Conservation (phyloP, 306 rosid genomes). For the Inga oerstediana region DNA sequence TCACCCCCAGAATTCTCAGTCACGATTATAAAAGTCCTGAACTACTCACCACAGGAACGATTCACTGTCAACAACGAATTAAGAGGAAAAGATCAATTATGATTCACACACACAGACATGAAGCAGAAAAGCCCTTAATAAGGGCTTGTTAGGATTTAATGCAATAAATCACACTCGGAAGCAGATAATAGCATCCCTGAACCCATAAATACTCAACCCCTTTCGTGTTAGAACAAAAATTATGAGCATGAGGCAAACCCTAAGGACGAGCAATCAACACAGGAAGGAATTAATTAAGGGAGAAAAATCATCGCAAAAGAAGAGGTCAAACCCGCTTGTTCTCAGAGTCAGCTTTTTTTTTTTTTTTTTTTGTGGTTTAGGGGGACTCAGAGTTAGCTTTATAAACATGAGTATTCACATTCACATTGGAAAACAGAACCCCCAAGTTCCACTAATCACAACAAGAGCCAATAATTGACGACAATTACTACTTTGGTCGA, state of each 20-base stretch:
- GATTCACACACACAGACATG: background rate
- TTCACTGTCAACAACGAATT: constrained; percentile 34
- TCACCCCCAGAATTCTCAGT: constrained; percentile 33
- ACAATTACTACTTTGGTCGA: constrained; percentile 19
- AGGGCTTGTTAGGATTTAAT: constrained; percentile 19
- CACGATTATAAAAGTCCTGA: constrained; percentile 7
- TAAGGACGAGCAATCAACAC: constrained; percentile 27
- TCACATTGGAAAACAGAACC: constrained; percentile 44
- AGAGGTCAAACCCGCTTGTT: constrained; percentile 47
- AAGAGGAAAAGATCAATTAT: constrained; percentile 2
- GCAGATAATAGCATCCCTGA: background rate
- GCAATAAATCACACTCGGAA: constrained; percentile 20
- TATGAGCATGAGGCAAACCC: constrained; percentile 30
- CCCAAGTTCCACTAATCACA: constrained; percentile 17
- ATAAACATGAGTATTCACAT: constrained; percentile 33
- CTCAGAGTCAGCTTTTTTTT: background rate
- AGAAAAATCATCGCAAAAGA: background rate
- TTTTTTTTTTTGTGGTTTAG: too few species aligned
- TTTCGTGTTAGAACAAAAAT: constrained; percentile 33
- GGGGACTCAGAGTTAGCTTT: constrained; percentile 23
- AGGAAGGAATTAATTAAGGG: background rate
- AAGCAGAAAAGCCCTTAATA: constrained; percentile 30
- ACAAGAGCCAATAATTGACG: constrained; percentile 22
- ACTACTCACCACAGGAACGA: constrained; percentile 32
- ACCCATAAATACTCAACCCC: constrained; percentile 10